These are phyloP conservation scores for Phytophthora citricola DNA, from an alignment of 352 stramenopile genomes.

Conservation along the genomic window DNA sequence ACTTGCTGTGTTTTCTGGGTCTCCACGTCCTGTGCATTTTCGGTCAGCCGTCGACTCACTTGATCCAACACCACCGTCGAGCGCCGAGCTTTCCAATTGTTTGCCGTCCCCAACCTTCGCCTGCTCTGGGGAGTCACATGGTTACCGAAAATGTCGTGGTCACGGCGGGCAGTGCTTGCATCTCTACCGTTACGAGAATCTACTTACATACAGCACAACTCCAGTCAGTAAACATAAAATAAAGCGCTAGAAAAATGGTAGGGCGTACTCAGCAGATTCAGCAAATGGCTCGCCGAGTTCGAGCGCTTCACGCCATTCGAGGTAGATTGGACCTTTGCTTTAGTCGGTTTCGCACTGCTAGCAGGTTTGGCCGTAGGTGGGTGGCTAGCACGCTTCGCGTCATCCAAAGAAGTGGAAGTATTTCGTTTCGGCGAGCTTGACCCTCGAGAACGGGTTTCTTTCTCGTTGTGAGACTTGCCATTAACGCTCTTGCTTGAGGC, in stretches of 20 bases:
- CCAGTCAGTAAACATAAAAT: conserved; percentile 13
- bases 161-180: conserved; percentile 21
- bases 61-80: conserved; percentile 59
- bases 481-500: conserved; percentile 6
- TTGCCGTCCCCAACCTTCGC: conserved; percentile 41
- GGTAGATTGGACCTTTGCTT: conserved; percentile 12
- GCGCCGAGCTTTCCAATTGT: conserved; percentile 55
- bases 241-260: background rate
- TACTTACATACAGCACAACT: conserved; percentile 16
- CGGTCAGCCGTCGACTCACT: conserved; percentile 45
- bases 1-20: conserved; percentile 18
- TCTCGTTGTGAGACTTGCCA: conserved; percentile 11
- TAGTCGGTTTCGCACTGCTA: conserved; percentile 17
- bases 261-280: conserved; percentile 58
- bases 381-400: conserved; percentile 18
- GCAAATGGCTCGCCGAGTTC: conserved; percentile 70
- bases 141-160: conserved; percentile 52
- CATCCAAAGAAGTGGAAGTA: background rate
- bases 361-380: conserved; percentile 4
- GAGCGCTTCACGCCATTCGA: conserved; percentile 42
- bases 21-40: conserved; percentile 35
- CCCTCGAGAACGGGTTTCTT: conserved; percentile 15
- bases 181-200: conserved; percentile 38
- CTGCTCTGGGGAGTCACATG: conserved; percentile 29
- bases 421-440: conserved; percentile 17